Conservation (phyloP, 108 stramenopile species). For the Pseudonitzschia delicatissima region DNA sequence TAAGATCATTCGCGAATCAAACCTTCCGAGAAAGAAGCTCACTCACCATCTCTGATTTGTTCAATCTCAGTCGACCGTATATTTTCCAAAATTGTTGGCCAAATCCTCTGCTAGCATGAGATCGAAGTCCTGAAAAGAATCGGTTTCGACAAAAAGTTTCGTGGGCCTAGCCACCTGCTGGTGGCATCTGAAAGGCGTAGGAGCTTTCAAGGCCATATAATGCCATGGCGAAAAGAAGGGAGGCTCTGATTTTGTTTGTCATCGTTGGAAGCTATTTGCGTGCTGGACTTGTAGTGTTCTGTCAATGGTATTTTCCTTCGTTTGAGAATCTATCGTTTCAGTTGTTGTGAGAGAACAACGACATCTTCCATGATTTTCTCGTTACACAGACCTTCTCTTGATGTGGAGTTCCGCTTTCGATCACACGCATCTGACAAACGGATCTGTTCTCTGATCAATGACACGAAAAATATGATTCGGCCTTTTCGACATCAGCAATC, state of each 20-base stretch:
- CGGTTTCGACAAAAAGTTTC: not conserved
- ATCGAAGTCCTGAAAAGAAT: constrained; percentile 11
- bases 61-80: constrained; percentile 19
- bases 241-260: not conserved
- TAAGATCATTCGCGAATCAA: not conserved
- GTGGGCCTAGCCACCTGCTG: not conserved
- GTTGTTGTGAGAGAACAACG: too few relatives aligned
- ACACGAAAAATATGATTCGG: too few relatives aligned
- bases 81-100: constrained; percentile 31
- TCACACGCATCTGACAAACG: too few relatives aligned
- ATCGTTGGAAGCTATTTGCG: not conserved
- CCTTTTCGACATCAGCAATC: too few relatives aligned
- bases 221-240: not conserved
- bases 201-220: not conserved
- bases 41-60: constrained; percentile 25
- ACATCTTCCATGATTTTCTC: too few relatives aligned
- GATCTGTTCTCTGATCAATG: too few relatives aligned
- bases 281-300: too few relatives aligned
- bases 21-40: too few relatives aligned
- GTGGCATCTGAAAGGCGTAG: not conserved
- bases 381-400: too few relatives aligned
- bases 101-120: constrained; percentile 9
- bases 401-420: too few relatives aligned
- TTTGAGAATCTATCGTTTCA: too few relatives aligned
- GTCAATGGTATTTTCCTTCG: too few relatives aligned